A percentile compares a stretch with the other conserved stretches of the same genome.
phyloP scores from a whole-genome alignment of 257 asterid species.

The Marsdenia floribunda region DNA sequence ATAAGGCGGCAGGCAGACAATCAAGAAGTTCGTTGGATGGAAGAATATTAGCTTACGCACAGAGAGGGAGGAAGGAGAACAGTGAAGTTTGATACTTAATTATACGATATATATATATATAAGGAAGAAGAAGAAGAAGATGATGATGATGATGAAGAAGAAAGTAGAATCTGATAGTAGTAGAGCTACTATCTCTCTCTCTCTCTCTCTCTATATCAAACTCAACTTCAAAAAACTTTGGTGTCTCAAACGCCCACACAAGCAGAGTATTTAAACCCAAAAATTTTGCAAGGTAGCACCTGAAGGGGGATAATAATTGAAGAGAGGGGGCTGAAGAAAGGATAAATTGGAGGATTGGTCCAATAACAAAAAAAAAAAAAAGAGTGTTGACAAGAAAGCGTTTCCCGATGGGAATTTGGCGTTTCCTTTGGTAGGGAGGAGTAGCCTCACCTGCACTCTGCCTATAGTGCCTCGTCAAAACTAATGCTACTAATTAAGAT shows the following conservation, averaged over 20 bases:
- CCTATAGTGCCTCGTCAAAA: not conserved
- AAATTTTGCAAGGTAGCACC: constrained; percentile 32
- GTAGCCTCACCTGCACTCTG: constrained; percentile 10
- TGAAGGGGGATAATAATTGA: constrained; percentile 1
- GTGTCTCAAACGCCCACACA: constrained; percentile 28
- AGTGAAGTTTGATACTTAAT: constrained; percentile 15
- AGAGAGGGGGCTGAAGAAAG: constrained; percentile 11
- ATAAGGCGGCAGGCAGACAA: not conserved
- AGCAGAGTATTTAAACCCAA: constrained; percentile 17
- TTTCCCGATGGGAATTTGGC: constrained; percentile 71
- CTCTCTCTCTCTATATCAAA: constrained; percentile 1
- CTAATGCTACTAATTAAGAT: not conserved
- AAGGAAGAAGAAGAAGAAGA: too few species aligned
- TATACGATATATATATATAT: too few species aligned
- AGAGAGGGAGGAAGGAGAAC: constrained; percentile 1
- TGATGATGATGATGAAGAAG: too few species aligned
- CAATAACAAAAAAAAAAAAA: not conserved
- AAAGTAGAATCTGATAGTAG: constrained; percentile 25
- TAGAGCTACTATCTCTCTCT: constrained; percentile 17
- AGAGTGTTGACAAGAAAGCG: constrained; percentile 46
- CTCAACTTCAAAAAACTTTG: not conserved
- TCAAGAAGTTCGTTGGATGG: too few species aligned
- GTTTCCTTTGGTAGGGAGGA: constrained; percentile 44
- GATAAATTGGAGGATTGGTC: constrained; percentile 17
- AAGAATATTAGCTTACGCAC: not conserved